Evolutionary conservation across 2,329 filamentous ascomycete genomes (phyloP), one percentile per base, ranked within the genome.

Genomic region (Lachnellula suecica): DNA sequence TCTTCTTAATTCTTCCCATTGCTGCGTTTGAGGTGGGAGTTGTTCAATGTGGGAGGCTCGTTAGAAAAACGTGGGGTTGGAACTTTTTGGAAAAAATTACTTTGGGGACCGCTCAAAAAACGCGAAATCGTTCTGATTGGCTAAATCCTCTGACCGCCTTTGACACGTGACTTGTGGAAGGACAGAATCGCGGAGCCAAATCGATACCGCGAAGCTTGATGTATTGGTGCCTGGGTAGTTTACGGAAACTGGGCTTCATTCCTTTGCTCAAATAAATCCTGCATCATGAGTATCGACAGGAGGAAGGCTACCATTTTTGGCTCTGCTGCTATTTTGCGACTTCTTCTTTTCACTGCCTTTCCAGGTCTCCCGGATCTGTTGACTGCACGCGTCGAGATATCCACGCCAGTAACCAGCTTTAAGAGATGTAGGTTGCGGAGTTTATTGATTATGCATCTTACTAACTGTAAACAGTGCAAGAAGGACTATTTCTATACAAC

Each of bases 391-490:
- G 94, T 97, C 64, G 94, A 99, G 77, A 88, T 99, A 66, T 97
- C 94, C 41, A 99, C 94, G 20, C 93, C 94, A 35, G 88, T 97
- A 43, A 97, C 91, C 63, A 96, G 93, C 81, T 99, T 97, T 82
- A 97, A 97, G 77, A 84, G 94, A 83, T 78, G 92, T 96, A 79
- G 71, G 87, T 72, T 38, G 24, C 15, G 4, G 42, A 27, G 7
- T 11, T 25, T 17, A n/a, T 13, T n/a, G 44, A 24, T 10, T 17
- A 15, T 20, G 8, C 19, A n/a, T 31, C 9, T 35, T 35, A 35
- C 54, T 63, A 42, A 65, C 43, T 19, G 41, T 20, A 17, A 7
- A 15, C 63, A 96, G 91, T 97, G 50, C 93, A 97, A 78, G 94
- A 99, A 74, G 94, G 94, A 19, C 76, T 99, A 52, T 99, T 96